phyloP scores from a whole-genome alignment of 768 basidiomycete genomes.

The Termitomyces sp. region DNA sequence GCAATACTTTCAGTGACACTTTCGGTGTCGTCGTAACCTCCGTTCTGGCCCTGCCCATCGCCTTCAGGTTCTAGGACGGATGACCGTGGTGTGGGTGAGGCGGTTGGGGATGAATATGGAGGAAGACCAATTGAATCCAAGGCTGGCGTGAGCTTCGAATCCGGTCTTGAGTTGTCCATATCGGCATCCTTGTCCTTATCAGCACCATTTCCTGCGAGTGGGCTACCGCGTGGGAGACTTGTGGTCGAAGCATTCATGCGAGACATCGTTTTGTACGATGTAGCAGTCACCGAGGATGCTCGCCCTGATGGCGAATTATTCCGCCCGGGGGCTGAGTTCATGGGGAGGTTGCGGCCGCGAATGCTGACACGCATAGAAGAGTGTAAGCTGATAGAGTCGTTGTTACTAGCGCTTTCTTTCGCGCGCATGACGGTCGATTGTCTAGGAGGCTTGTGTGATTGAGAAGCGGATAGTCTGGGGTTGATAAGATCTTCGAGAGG shows the following conservation, averaged over 20 bases:
- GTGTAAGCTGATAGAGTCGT: conserved; percentile 35
- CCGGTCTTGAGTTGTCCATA: conserved; percentile 47
- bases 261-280: conserved; percentile 45
- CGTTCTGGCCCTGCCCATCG: conserved; percentile 4
- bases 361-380: conserved; percentile 40
- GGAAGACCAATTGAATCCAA: conserved; percentile 16
- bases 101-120: conserved; percentile 10
- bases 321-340: not conserved
- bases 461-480: conserved; percentile 24
- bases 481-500: conserved; percentile 69
- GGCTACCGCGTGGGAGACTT: conserved; percentile 10
- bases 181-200: conserved; percentile 21
- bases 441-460: conserved; percentile 16
- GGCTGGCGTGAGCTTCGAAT: conserved; percentile 69
- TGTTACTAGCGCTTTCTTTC: conserved; percentile 38
- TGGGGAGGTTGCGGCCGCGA: conserved; percentile 29
- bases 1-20: not conserved
- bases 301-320: conserved; percentile 12
- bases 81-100: conserved; percentile 15
- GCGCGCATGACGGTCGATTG: conserved; percentile 15
- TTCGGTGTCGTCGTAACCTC: conserved; percentile 6
- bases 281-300: conserved; percentile 24
- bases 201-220: not conserved
- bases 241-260: conserved; percentile 28
- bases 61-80: conserved; percentile 23